phyloP scores from a whole-genome alignment of 129 eudicot species.

The sunflower (Helianthus annuus) region HanXRQr2.0-SUNRISE NC_035441.2:178366451-178366950 shows the following conservation, averaged over 20 bases:
- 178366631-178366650: background rate
- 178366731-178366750: background rate
- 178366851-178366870: constrained; percentile 85
- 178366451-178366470: constrained; percentile 28
- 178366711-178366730: background rate
- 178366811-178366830: constrained; percentile 43
- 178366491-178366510: constrained; percentile 99
- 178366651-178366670: background rate
- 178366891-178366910: constrained; percentile 99
- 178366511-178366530: constrained; percentile 99
- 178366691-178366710: background rate
- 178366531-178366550: constrained; percentile 45
- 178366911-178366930: constrained; percentile 34
- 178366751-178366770: background rate
- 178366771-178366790: background rate
- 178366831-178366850: constrained; percentile 97
- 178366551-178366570: too few species aligned
- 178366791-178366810: constrained; percentile 6
- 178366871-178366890: constrained; percentile 90
- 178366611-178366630: background rate
- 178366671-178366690: background rate
- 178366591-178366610: too few species aligned
- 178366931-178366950: background rate
- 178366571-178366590: too few species aligned
- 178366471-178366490: constrained; percentile 93